Percentiles rank a stretch among this genome's conserved stretches.
phyloP scores from a whole-genome alignment of 208 protist genomes.

The Acanthamoeba royreba region DNA sequence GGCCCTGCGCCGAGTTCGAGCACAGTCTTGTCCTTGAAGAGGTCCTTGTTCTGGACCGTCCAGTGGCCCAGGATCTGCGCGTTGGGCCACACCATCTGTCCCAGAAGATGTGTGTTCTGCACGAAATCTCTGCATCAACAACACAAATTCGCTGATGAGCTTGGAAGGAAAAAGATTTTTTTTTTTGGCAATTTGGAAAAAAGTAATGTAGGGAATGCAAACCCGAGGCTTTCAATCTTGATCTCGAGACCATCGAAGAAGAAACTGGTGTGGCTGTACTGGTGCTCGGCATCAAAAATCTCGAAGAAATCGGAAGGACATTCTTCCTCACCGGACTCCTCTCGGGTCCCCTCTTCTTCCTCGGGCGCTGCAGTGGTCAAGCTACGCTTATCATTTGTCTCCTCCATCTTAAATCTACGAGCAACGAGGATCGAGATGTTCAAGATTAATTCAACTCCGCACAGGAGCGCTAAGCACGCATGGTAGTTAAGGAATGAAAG shows the following conservation, averaged over 20 bases:
- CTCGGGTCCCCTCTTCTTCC: not conserved
- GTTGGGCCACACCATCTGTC: not conserved
- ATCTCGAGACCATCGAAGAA: not conserved
- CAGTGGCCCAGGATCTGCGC: not conserved
- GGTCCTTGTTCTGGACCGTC: not conserved
- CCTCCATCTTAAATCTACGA: not conserved
- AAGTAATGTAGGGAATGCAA: not conserved
- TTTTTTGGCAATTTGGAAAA: not conserved
- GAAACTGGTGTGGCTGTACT: not conserved
- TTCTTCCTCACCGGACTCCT: not conserved
- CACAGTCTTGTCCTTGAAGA: constrained; percentile 3
- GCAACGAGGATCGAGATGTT: no score
- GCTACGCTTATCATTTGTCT: not conserved
- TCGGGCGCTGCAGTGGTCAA: no score
- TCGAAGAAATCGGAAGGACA: not conserved
- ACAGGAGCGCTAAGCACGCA: no score
- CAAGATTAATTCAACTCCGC: no score
- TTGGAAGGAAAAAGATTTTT: no score
- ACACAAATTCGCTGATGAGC: not conserved
- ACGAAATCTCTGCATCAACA: not conserved
- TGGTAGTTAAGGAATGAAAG: no score
- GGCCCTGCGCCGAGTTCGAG: not conserved
- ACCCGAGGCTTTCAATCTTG: not conserved
- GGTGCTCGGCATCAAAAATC: not conserved
- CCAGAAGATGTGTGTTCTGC: not conserved